phyloP scores from a whole-genome alignment of 306 rosid genomes.

The Sophora flavescens region DNA sequence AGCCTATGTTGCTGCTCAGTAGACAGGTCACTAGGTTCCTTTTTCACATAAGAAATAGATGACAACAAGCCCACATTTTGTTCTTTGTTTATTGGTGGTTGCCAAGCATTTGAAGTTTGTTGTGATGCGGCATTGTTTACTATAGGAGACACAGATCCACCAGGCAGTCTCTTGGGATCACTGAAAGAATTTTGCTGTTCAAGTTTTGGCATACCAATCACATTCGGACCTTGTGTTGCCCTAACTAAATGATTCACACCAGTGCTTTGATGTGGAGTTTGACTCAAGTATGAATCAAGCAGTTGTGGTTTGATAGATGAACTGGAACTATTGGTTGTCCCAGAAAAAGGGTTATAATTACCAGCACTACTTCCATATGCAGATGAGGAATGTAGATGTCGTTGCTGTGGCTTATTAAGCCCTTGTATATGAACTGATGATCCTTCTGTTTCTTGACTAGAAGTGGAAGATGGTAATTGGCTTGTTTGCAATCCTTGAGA shows the following conservation, averaged over 20 bases:
- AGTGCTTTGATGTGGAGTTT: slow-evolving; percentile 68
- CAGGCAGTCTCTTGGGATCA: slow-evolving; percentile 74
- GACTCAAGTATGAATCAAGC: slow-evolving; percentile 76
- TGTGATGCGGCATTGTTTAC: slow-evolving; percentile 64
- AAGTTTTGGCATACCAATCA: slow-evolving; percentile 58
- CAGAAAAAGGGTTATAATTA: slow-evolving; percentile 71
- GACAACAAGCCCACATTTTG: slow-evolving; percentile 59
- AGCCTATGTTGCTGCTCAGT: slow-evolving; percentile 76
- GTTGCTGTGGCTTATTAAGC: slow-evolving; percentile 71
- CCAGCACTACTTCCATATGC: slow-evolving; percentile 69
- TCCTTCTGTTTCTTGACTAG: slow-evolving; percentile 73
- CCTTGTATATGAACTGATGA: slow-evolving; percentile 69
- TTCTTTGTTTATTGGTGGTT: slow-evolving; percentile 66
- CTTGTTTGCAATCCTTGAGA: slow-evolving; percentile 61
- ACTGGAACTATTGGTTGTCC: slow-evolving; percentile 64
- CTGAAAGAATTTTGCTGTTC: slow-evolving; percentile 62
- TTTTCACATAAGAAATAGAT: slow-evolving; percentile 65
- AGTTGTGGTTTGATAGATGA: slow-evolving; percentile 66
- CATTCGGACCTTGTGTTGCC: slow-evolving; percentile 56
- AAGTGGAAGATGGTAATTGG: slow-evolving; percentile 64
- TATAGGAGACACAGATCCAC: slow-evolving; percentile 67
- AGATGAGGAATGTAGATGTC: slow-evolving; percentile 70
- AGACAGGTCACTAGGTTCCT: slow-evolving; percentile 71
- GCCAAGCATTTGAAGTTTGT: slow-evolving; percentile 72
- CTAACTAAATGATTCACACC: slow-evolving; percentile 67